Evolutionary conservation across 345 rosid genomes (phyloP), one percentile per base, ranked within the genome.

Genomic region (Erysimum cheiranthoides): DNA sequence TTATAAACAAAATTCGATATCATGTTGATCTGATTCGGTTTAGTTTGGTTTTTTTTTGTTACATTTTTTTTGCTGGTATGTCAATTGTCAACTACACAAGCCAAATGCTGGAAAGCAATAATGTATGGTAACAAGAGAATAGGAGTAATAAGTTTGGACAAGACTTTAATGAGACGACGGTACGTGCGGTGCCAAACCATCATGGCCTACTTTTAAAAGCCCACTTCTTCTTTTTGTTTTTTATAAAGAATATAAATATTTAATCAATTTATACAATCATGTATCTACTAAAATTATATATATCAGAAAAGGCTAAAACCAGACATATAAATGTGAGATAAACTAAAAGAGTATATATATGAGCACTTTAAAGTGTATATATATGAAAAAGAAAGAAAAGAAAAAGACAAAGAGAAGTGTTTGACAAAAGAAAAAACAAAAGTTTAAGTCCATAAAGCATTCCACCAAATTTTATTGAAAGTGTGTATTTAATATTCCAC

Each of bases 161-260:
- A 53, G 57, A 54, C 45, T 58, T 74, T 54, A 54, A 49, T 74
- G 61, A 30, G 78, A 74, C 73, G 78, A 74, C 67, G 59, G 64
- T 74, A 74, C 78, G 73, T 66, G 78, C 78, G 72, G 60, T 66
- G 73, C 67, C 73, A 58, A 74, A 66, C 78, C 67, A 58, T 38
- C 21, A 66, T 38, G 78, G 21, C 78, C 78, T 66, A 74, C 72
- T 66, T 54, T 56, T 32, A 16, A 40, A 63, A 74, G 62, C 78
- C 78, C 78, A 74, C 66, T 56, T 53, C 18, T 42, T n/a, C n/a
- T n/a, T n/a, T 45, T 42, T 28, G 42, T 42, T 65, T 38, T 46
- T 6, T 73, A 40, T 56, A 16, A 31, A 8, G 42, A 56, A 42
- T 42, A 12, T 43, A 57, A n/a, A 58, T 31, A 70, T 12, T 32